Evolutionary conservation across 768 basidiomycete genomes (phyloP).

Genomic region (Fomitopsis serialis): DNA sequence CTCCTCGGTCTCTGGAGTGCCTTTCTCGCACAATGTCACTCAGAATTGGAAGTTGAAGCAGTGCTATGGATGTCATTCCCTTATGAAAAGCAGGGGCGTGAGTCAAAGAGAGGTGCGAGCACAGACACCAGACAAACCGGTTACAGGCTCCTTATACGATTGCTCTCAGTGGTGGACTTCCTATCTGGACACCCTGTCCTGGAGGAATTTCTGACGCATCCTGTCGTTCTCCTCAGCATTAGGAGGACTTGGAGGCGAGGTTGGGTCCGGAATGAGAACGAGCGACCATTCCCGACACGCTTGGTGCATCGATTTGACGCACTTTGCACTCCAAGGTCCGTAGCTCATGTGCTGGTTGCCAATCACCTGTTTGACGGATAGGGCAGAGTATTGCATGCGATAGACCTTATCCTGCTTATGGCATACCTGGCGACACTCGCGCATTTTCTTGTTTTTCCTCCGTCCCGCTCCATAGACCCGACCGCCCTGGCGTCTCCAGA

Average conservation of each 20-base stretch:
- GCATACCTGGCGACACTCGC: conserved; percentile 37
- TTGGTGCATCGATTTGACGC: conserved; percentile 28
- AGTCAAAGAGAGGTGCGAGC: conserved; percentile 17
- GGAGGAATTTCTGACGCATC: conserved; percentile 34
- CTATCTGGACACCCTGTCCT: conserved; percentile 27
- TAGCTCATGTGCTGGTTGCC: neutral
- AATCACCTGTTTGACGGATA: neutral
- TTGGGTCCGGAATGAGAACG: conserved; percentile 9
- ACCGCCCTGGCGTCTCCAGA: conserved; percentile 18
- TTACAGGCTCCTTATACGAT: no score
- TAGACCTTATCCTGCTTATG: conserved; percentile 36
- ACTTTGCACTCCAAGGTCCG: conserved; percentile 44
- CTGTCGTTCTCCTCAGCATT: conserved; percentile 34
- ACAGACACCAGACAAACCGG: no score
- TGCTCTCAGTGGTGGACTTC: conserved; percentile 38
- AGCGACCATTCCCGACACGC: conserved; percentile 4
- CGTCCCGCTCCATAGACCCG: neutral
- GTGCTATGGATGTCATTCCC: conserved; percentile 45
- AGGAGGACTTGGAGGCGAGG: conserved; percentile 35
- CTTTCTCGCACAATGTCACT: conserved; percentile 38
- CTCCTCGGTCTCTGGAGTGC: conserved; percentile 33
- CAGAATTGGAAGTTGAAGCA: conserved; percentile 37
- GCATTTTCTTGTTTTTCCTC: conserved; percentile 14
- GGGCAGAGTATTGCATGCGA: conserved; percentile 37
- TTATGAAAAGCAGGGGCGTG: conserved; percentile 14